A percentile compares a stretch with the other conserved stretches of the same genome.
phyloP scores from a whole-genome alignment of 495 filamentous ascomycete species.

The Cenococcum geophilum region DNA sequence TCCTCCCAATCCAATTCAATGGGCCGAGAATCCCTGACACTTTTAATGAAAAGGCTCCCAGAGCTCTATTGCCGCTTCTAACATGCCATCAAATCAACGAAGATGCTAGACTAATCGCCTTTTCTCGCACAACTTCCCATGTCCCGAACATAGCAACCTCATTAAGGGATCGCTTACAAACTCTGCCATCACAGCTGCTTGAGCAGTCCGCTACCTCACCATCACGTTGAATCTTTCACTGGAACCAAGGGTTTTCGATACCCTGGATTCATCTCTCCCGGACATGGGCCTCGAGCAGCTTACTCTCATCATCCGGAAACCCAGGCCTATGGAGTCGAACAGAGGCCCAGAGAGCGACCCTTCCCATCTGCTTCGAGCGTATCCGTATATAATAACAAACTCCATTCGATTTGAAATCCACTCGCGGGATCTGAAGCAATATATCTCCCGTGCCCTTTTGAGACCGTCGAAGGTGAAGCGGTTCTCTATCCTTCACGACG shows the following conservation, averaged over 20 bases:
- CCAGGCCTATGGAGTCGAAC: background rate
- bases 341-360: background rate
- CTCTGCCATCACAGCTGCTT: background rate
- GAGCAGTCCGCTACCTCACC: background rate
- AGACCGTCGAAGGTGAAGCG: background rate
- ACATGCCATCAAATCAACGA: conserved; percentile 5
- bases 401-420: background rate
- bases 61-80: background rate
- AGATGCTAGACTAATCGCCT: background rate
- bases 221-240: background rate
- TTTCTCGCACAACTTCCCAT: background rate
- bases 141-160: background rate
- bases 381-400: background rate
- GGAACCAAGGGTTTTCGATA: background rate
- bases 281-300: background rate
- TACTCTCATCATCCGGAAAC: background rate
- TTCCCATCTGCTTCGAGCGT: background rate
- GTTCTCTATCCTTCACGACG: background rate
- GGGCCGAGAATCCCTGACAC: background rate
- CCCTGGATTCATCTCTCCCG: background rate
- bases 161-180: background rate
- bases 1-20: background rate
- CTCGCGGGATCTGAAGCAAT: background rate
- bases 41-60: background rate
- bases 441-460: background rate